Base-by-base conservation (phyloP, 73 alveolate species). In the Paramecium sexaurelia region DNA sequence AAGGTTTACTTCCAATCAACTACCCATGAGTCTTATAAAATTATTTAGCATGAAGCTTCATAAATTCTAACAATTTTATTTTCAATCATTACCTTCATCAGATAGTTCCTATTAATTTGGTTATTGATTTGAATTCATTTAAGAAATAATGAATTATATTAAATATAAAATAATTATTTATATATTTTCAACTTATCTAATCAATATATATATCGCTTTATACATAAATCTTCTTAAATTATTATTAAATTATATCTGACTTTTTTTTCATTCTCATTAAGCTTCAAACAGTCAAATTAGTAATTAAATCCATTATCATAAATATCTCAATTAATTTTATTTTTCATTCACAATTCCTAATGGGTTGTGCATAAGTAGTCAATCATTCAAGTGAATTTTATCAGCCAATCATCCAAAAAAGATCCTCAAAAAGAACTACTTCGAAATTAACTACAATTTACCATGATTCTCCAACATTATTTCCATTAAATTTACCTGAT, bases 31-130 rank as follows among this genome's bases (percentile, higher is more conserved):
- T 87, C 55, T 43, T 87, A 24, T 55, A 87, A 39, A 87, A 67
- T 7, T 55, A 35, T 56, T 87, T 87, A 22, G 93, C 93, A 87
- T 87, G 88, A 43, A 45, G 45, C 55, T 87, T 87, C 84, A 55
- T 37, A 26, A 87, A 87, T 39, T 87, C 93, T 87, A 87, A 33
- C 10, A 35, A 22, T 20, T 57, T 55, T 37, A n/a, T 5, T 11
- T 36, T 36, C 29, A 36, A 27, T 13, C 24, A 29, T 29, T 73
- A 73, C 87, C 87, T 73, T 73, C 69, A 40, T 75, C 88, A 19
- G 88, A 37, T 13, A 75, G 43, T 36, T 75, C 75, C 3, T 56
- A 56, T 56, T 56, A n/a, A 19, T 17, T 56, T 0, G 40, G 75
- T 17, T 56, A 17, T 56, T 20, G 75, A 27, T 56, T 56, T 24